A percentile compares a stretch with the other conserved stretches of the same genome.
These are phyloP conservation scores for Ramichloridium luteum DNA, from an alignment of 2,329 filamentous ascomycete species.

Conservation along the genomic window DNA sequence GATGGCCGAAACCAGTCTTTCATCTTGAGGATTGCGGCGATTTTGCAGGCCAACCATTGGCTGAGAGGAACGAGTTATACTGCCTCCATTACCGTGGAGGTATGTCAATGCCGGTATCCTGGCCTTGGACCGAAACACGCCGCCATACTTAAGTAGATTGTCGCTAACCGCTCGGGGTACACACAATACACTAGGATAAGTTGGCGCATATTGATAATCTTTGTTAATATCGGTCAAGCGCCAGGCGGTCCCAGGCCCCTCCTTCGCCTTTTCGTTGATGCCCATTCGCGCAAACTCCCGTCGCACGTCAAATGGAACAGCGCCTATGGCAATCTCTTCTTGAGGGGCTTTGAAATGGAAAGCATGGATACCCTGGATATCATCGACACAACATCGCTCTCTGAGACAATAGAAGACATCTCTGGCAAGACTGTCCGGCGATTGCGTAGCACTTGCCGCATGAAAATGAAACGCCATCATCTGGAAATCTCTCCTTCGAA, in stretches of 20 bases:
- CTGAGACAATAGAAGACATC: conserved; percentile 84
- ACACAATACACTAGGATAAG: conserved; percentile 74
- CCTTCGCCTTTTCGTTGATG: conserved; percentile 65
- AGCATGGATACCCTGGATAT: conserved; percentile 80
- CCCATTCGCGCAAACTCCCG: conserved; percentile 81
- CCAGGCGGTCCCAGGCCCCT: conserved; percentile 56
- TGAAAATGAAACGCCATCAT: conserved; percentile 84
- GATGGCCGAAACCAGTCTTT: conserved; percentile 83
- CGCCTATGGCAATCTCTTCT: conserved; percentile 57
- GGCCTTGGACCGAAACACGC: conserved; percentile 73
- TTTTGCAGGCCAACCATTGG: conserved; percentile 69
- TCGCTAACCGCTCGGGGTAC: conserved; percentile 91
- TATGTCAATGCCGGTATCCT: conserved; percentile 86
- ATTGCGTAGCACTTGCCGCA: conserved; percentile 40
- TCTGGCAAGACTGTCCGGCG: conserved; percentile 41
- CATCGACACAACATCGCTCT: conserved; percentile 63
- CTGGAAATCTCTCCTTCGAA: conserved; percentile 86
- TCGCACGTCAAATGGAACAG: conserved; percentile 72
- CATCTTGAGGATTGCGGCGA: conserved; percentile 89
- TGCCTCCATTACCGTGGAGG: conserved; percentile 95
- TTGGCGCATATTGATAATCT: conserved; percentile 84
- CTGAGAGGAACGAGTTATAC: conserved; percentile 89
- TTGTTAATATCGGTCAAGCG: conserved; percentile 80
- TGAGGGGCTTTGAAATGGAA: conserved; percentile 67
- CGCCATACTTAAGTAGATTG: conserved; percentile 88